Evolutionary conservation across 768 basidiomycete species (phyloP), one percentile per base, ranked within the genome.

Genomic region (Lactifluus subvellereus): DNA sequence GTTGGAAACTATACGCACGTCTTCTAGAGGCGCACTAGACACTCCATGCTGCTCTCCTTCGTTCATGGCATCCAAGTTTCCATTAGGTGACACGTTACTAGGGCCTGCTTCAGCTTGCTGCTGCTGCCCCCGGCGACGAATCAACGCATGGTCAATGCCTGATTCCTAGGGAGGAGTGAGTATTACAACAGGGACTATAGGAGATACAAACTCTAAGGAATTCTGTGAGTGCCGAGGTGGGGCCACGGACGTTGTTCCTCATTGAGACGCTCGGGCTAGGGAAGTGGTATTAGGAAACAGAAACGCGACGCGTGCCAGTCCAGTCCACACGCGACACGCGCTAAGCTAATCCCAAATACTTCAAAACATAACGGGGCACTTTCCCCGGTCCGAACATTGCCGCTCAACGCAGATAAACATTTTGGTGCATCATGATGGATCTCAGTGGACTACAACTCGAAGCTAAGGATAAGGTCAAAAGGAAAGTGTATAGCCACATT

Each of bases 151-250:
- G 33, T 77, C 82, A 61, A 84, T 84, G 10, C 83, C 83, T 18
- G 79, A 74, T 70, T 84, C 83, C 80, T 82, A 66, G 51, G 22
- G 4, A 10, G 6, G 35, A 54, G 32, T 22, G 54, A 49, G 32
- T 13, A 59, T 27, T 4, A 2, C 13, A 5, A 35, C 11, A 30
- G 2, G 1, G 20, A 37, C 8, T 2, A 6, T 18, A 14, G 27
- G 13, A 7, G 4, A n/a, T 30, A 73, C 77, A 33, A 62, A 89
- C 91, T 69, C 82, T 82, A 38, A 94, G 76, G 67, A 88, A 94
- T 66, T 91, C 89, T 40, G 91, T 92, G 13, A 94, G 74, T 0
- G 91, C 91, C 22, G 89, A 92, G 0, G 88, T 84, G 2, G 92
- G 91, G 0, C 92, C 91, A 13, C 87, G 83, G 48, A 93, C 84